A percentile compares a stretch with the other conserved stretches of the same genome.
Evolutionary conservation across 345 rosid species (phyloP).

Genomic region (Moricandia arvensis): DNA sequence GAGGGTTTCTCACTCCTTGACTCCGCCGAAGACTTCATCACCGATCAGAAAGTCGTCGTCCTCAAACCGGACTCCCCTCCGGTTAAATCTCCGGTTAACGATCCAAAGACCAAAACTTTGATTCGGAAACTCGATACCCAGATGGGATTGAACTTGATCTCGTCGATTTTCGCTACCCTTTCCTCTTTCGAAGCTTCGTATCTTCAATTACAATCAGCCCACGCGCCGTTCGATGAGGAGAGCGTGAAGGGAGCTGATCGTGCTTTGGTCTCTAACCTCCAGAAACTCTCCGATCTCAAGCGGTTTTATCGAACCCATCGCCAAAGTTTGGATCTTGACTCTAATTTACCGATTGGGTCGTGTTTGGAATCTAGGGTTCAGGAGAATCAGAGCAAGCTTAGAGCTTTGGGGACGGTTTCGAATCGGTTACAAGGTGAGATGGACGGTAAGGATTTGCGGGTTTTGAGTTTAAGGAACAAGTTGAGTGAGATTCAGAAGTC

Average conservation of each 20-base stretch:
- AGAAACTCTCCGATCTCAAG: conserved; percentile 73
- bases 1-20: background rate
- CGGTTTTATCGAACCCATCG: conserved; percentile 47
- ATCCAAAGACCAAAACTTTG: conserved; percentile 10
- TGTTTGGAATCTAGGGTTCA: conserved; percentile 83
- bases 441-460: conserved; percentile 64
- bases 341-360: conserved; percentile 63
- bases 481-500: conserved; percentile 58
- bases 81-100: conserved; percentile 3
- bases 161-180: conserved; percentile 65
- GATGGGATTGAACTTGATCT: conserved; percentile 52
- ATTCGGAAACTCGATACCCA: conserved; percentile 44
- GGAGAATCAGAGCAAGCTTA: conserved; percentile 93
- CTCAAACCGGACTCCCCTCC: conserved; percentile 62
- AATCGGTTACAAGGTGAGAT: conserved; percentile 79
- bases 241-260: conserved; percentile 60
- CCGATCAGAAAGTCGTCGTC: conserved; percentile 83
- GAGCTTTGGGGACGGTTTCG: conserved; percentile 66
- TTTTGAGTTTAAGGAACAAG: conserved; percentile 53
- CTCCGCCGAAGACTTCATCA: conserved; percentile 57
- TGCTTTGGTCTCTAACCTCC: conserved; percentile 68
- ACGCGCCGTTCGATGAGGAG: conserved; percentile 69
- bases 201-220: conserved; percentile 77
- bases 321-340: conserved; percentile 46
- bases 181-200: conserved; percentile 89